Evolutionary conservation across 2,329 filamentous ascomycete genomes (phyloP), one percentile per base, ranked within the genome.

Genomic region (Ascochyta koolunga): DNA sequence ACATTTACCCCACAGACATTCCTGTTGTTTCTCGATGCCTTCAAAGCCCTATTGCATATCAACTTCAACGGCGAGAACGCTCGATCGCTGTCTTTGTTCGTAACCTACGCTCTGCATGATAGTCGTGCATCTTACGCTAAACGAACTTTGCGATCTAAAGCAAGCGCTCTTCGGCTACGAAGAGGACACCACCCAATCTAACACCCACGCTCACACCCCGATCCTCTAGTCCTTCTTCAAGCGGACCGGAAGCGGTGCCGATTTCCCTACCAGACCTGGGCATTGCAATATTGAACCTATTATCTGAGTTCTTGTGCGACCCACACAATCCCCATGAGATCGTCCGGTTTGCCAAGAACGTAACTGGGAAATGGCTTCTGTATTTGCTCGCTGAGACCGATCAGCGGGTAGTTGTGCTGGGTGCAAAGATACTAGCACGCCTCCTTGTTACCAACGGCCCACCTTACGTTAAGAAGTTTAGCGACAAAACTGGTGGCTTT

Each of bases 341-440:
- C 50, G 86, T 88, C 68, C 95, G 92, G 65, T 98, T 99, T 79
- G 91, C 92, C 5, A 90, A 89, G 68, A 96, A 93, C 1, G 93
- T 99, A 8, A 97, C 93, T 19, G 96, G 96, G 65, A 96, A 96
- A 88, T 97, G 93, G 93, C 83, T 96, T 13, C 79, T 99, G 13
- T 96, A 97, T 73, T 83, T 99, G 13, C 82, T 98, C 44, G 91
- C 91, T 7, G 93, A 97, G 70, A 86, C 90, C 57, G 90, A 98
- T 54, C 83, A 90, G 5, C 89, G 92, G 61, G 88, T 96, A 19
- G 89, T 97, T 10, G 82, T 92, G 13, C 83, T 92, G 45, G 91
- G 90, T 13, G 84, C 87, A 62, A 93, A 89, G 67, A 93, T 99
- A 46, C 79, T 99, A 21, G 88, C 91, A 21, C 86, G 92, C 32